phyloP scores from a whole-genome alignment of 495 filamentous ascomycete genomes.

The Viridothelium virens region DNA sequence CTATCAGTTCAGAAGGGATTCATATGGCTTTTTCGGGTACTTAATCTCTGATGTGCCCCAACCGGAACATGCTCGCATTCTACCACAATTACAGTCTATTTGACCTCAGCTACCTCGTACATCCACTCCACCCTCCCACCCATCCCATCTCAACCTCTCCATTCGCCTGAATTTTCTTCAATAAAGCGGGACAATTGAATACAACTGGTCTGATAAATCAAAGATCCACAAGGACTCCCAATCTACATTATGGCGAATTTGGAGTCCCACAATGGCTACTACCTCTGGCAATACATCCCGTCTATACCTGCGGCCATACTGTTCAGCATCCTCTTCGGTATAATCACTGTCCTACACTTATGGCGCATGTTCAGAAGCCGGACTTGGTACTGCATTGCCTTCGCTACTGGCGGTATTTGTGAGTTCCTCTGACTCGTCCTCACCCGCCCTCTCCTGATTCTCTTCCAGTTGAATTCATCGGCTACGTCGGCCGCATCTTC shows the following conservation, averaged over 20 bases:
- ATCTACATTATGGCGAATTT: neutral
- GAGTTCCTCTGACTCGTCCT: constrained; percentile 27
- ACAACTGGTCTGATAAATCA: too few relatives aligned
- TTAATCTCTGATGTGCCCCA: too few relatives aligned
- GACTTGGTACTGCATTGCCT: constrained; percentile 50
- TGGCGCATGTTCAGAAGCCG: constrained; percentile 40
- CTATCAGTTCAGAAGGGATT: too few relatives aligned
- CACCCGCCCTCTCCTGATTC: neutral
- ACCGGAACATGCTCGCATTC: too few relatives aligned
- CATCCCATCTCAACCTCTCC: too few relatives aligned
- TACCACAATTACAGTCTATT: too few relatives aligned
- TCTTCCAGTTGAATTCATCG: constrained; percentile 41
- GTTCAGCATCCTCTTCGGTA: constrained; percentile 44
- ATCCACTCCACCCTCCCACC: too few relatives aligned
- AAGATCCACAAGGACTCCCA: too few relatives aligned
- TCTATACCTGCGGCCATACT: constrained; percentile 43
- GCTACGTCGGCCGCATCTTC: constrained; percentile 38
- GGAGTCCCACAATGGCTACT: constrained; percentile 15
- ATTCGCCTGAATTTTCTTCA: too few relatives aligned
- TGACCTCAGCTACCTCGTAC: too few relatives aligned
- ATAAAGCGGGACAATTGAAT: too few relatives aligned
- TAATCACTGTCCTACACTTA: constrained; percentile 39
- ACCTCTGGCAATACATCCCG: constrained; percentile 44
- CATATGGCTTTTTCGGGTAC: too few relatives aligned
- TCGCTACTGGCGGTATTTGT: constrained; percentile 49